Evolutionary conservation across 75 land plant genomes (phyloP), one percentile per base, ranked within the genome.

Genomic region (Picea sitchensis): DNA sequence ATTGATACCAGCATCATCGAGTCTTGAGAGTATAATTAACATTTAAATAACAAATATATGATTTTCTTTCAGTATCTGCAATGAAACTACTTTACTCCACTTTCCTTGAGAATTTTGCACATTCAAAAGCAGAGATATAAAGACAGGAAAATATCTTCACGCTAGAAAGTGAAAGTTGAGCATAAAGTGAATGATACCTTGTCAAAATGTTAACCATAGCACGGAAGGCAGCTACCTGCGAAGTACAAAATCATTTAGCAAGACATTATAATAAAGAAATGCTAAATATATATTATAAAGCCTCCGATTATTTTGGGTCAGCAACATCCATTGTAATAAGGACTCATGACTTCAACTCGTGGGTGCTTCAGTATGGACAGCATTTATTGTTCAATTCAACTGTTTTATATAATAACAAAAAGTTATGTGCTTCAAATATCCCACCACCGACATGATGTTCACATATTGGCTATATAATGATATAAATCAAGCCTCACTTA

Each of bases 221-320:
- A 83, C 99, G 91, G 85, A 98, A 98, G 18, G 99, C 98, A 44
- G 99, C 99, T 81, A 98, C 99, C 99, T 98, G 88, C n/a, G 80
- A 14, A 65, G 18, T 32, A 69, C 76, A 67, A 58, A 14, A 3
- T 62, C 15, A 67, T 32, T 61, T n/a, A 61, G 58, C 58, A 68
- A 9, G 56, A 76, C 20, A 60, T 14, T 14, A 21, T 58, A 12
- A 58, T 26, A 65, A 14, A 58, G 8, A 32, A 15, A 76, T 26
- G 23, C 5, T 23, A 76, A 44, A 56, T 14, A 56, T 4, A 41
- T 69, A 47, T 51, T 51, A 51, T 51, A 11, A 51, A 51, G 12
- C 2, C 56, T 36, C 9, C 44, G 21, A 18, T 71, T 5, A 1
- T n/a, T 20, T n/a, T 71, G 23, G 3, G 23, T n/a, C 74, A 71